Base-by-base conservation (phyloP, 768 basidiomycete genomes). In the Roridomyces roridus region DNA sequence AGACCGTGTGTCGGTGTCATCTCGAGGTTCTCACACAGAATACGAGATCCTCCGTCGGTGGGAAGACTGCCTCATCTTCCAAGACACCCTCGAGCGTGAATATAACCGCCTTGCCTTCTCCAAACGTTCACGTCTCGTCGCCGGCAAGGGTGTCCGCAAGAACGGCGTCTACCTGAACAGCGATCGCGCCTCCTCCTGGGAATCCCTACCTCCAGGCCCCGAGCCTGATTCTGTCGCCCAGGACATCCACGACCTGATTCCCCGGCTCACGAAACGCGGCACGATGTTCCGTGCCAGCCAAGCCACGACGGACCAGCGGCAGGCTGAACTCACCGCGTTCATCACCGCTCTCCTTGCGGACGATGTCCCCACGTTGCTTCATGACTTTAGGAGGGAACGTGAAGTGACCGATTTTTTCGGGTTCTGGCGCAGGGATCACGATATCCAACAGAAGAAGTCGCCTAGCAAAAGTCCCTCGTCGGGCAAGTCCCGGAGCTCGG, bases 171-270 rank as follows among this genome's bases (percentile, higher is more conserved):
- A 89, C 55, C 83, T 85, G 55, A 81, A 85, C 28, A 15, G 36
- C 2, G 87, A 91, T 66, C 77, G 80, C 52, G 92, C 92, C 2
- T 86, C 92, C 1, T 93, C 92, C 14, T 94, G 88, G 78, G 92
- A 93, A 48, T 92, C 91, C 1, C 79, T 94, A 18, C 92, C 92
- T 12, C 88, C 89, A 7, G 92, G 91, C 8, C 91, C 91, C n/a
- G 81, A 91, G 64, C 89, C 90, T 6, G 83, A 81, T 44, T 85
- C 86, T 14, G 81, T 93, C 39, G 85, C 85, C n/a, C 81, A 77
- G 46, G 83, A 89, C 56, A 80, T 92, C 37, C 89, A 92, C 64
- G 63, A 80, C 6, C 72, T 85, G 64, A 67, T 94, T 3, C 92
- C 92, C 18, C 78, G 77, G 50, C 78, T 94, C 36, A 82, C 84